Percentiles rank a stretch among this genome's conserved stretches.
phyloP scores from a whole-genome alignment of 805 yeast species.

The Maudiozyma saulgeensis region DNA sequence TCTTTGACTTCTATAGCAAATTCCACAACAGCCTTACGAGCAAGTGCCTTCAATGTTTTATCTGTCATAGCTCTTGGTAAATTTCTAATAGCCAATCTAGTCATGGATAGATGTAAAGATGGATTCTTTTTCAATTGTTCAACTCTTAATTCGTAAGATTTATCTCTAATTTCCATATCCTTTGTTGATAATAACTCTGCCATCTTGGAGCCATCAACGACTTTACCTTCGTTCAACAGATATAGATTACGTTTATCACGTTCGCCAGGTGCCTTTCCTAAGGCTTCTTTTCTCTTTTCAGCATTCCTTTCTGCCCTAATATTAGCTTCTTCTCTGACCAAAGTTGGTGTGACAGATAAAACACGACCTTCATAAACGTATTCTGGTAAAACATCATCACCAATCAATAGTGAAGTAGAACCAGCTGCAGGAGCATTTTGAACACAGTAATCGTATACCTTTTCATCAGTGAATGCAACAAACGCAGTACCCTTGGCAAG shows the following conservation, averaged over 20 bases:
- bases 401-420: constrained; percentile 56
- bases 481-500: constrained; percentile 91
- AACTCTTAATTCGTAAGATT: constrained; percentile 75
- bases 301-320: constrained; percentile 65
- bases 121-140: constrained; percentile 89
- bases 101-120: constrained; percentile 80
- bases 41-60: constrained; percentile 81
- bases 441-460: constrained; percentile 58
- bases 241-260: constrained; percentile 79
- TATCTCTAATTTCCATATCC: constrained; percentile 81
- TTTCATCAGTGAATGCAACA: constrained; percentile 66
- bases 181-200: constrained; percentile 57
- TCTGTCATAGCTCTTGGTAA: constrained; percentile 87
- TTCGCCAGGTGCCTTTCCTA: constrained; percentile 74
- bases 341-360: constrained; percentile 72
- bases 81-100: constrained; percentile 90
- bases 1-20: constrained; percentile 84
- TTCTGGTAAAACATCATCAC: constrained; percentile 84
- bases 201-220: constrained; percentile 68
- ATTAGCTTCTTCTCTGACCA: constrained; percentile 76
- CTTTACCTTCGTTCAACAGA: constrained; percentile 88
- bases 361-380: constrained; percentile 92
- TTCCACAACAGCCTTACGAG: constrained; percentile 87
- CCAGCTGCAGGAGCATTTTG: constrained; percentile 69
- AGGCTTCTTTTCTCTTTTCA: constrained; percentile 55